Evolutionary conservation across 2,329 filamentous ascomycete species (phyloP), one percentile per base, ranked within the genome.

Genomic region (Dothistroma pini): DNA sequence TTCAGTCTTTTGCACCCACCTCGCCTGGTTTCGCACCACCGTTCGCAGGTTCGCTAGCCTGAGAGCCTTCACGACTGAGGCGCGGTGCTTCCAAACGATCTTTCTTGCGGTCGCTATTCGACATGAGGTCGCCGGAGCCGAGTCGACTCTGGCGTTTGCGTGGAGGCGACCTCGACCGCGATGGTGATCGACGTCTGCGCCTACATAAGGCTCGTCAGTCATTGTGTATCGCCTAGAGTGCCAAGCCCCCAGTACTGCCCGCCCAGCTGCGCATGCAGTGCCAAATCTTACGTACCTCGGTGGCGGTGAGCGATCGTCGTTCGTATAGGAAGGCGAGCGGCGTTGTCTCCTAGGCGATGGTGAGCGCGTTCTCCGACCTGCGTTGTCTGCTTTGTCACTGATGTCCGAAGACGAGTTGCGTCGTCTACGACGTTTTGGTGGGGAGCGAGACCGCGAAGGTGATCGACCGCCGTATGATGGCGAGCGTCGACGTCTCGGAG

Each of bases 401-500:
- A 49, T 31, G 34, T 51, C 32, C 21, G 54, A 41, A 38, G 56
- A 52, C 58, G 58, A 22, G 47, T 51, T 55, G 10, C 53, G 53
- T 21, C 53, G n/a, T 10, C 53, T 55, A 7, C 53, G 53, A 22
- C 53, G 53, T 51, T 19, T 51, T 47, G 53, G 53, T 25, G 53
- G 74, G 19, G 69, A 71, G 55, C 66, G 68, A 21, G 74, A 75
- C 51, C 62, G 59, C 71, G 71, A 58, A 44, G 57, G 63, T 22
- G 64, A 67, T 54, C 54, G 56, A 54, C 44, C 29, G 34, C 64
- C 63, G 58, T 66, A 66, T 31, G 70, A 71, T 29, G 66, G 66
- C 5, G 69, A 71, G 47, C 70, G 70, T 38, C 63, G 59, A 54
- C 67, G 75, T 55, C 71, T 72, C 41, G 69, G 69, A 52, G 72